These are phyloP conservation scores for Dactylellina drechsleri DNA, from an alignment of 2,329 filamentous ascomycete genomes.

Conservation along the genomic window DNA sequence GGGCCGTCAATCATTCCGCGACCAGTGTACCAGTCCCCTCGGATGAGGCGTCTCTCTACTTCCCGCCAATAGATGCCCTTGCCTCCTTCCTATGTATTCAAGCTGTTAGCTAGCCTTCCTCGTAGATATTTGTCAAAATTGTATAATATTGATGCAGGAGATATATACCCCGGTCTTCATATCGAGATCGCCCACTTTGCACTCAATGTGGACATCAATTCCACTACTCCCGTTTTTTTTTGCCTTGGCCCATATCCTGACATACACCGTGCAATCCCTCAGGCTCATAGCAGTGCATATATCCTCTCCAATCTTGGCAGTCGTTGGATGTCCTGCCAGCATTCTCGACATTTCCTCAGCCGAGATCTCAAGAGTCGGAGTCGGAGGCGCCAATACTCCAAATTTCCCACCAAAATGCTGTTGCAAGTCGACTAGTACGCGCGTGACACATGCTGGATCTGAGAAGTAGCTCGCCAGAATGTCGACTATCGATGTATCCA, in stretches of 20 bases:
- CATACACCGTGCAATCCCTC: conserved; percentile 58
- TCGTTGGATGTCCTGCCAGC: conserved; percentile 53
- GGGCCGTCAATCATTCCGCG: conserved; percentile 53
- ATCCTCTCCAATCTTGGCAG: conserved; percentile 52
- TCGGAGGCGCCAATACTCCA: conserved; percentile 44
- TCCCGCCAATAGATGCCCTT: conserved; percentile 58
- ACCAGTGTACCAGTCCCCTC: conserved; percentile 58
- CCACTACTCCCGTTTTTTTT: conserved; percentile 54
- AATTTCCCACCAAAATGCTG: conserved; percentile 52
- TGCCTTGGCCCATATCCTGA: conserved; percentile 57
- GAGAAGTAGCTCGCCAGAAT: conserved; percentile 54
- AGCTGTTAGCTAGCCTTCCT: conserved; percentile 8
- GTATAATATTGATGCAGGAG: neutral
- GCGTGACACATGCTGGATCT: conserved; percentile 50
- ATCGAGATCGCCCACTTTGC: conserved; percentile 58
- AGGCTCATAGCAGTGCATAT: conserved; percentile 58
- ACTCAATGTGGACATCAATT: conserved; percentile 58
- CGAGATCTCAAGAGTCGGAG: conserved; percentile 43
- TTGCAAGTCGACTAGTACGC: conserved; percentile 54
- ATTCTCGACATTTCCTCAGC: conserved; percentile 53
- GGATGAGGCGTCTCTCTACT: conserved; percentile 56
- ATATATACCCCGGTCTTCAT: conserved; percentile 56
- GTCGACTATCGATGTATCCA: conserved; percentile 45
- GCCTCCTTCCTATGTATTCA: conserved; percentile 54
- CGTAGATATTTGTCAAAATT: neutral